Evolutionary conservation across 192 early-diverging fungal genomes (phyloP), one percentile per base, ranked within the genome.

Genomic region (Umbelopsis sp.): DNA sequence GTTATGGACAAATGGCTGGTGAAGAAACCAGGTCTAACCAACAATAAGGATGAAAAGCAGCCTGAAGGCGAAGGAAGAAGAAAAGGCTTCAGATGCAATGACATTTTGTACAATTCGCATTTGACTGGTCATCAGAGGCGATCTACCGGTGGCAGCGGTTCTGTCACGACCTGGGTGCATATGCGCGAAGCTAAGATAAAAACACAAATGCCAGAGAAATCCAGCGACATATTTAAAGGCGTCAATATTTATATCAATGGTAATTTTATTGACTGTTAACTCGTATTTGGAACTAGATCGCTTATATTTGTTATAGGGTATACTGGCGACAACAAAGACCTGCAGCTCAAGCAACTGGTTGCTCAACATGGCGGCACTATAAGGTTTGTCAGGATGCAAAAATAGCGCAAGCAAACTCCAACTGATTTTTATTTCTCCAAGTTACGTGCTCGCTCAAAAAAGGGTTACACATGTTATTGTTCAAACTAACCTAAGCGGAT

Each of bases 241-340:
- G 55, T 61, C 25, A 61, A 61, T 6, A 35, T 61, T 0, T 61
- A 61, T n/a, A 61, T 61, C 0, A 61, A 61, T 61, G 55, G 55
- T 61, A 35, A 5, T 1, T 23, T 1, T 61, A 12, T n/a, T 8
- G 30, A 37, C 0, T 6, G 8, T 12, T 7, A 13, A 16, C 1
- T 41, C 10, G 37, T 41, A 41, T 41, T 6, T 41, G 7, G 10
- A 41, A 41, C 10, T 1, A 6, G 5, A 41, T 10, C 6, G 1
- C 37, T 41, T 41, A 41, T 41, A 41, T 41, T 41, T 6, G 7
- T 41, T 41, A 41, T 16, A 61, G 55, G 55, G 6, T 61, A 25
- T 4, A 61, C 55, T 35, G 55, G 55, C 13, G 30, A 61, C 16
- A 61, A 61, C 30, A 61, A 61, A n/a, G 55, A 61, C 27, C 25